Evolutionary conservation across 2,329 filamentous ascomycete species (phyloP).

Genomic region (Acrodontium crateriforme): DNA sequence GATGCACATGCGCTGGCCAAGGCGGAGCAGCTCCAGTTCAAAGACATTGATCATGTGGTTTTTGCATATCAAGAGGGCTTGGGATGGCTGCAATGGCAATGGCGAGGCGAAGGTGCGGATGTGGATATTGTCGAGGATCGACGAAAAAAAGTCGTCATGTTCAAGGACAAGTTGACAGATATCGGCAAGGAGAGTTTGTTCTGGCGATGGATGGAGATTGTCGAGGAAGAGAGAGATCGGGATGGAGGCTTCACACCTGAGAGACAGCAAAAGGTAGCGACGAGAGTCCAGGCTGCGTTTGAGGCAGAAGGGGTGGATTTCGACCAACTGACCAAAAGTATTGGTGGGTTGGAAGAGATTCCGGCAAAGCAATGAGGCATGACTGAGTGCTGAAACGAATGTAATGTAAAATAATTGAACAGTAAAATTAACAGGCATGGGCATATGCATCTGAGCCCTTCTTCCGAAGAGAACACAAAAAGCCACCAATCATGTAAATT

Average conservation of each 20-base stretch:
- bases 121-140: slow-evolving; percentile 44
- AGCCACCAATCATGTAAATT: too few species aligned
- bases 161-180: slow-evolving; percentile 59
- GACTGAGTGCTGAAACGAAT: too few species aligned
- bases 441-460: too few species aligned
- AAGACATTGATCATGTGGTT: slow-evolving; percentile 60
- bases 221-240: slow-evolving; percentile 71
- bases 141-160: slow-evolving; percentile 61
- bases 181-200: slow-evolving; percentile 82
- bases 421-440: too few species aligned
- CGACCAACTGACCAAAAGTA: slow-evolving; percentile 61
- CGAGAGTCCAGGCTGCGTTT: slow-evolving; percentile 65
- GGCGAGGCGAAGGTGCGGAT: slow-evolving; percentile 24
- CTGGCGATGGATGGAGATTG: slow-evolving; percentile 82
- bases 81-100: slow-evolving; percentile 43
- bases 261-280: slow-evolving; percentile 56
- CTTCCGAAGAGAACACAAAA: too few species aligned
- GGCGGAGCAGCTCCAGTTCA: slow-evolving; percentile 41
- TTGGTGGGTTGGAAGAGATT: slow-evolving; percentile 47
- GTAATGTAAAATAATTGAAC: slow-evolving; percentile 5
- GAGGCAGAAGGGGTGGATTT: slow-evolving; percentile 65
- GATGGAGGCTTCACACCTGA: slow-evolving; percentile 67
- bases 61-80: slow-evolving; percentile 55
- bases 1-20: slow-evolving; percentile 56
- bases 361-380: slow-evolving; percentile 20